Conservation (phyloP, 805 yeast species). For the Lachancea kluyveri region DNA sequence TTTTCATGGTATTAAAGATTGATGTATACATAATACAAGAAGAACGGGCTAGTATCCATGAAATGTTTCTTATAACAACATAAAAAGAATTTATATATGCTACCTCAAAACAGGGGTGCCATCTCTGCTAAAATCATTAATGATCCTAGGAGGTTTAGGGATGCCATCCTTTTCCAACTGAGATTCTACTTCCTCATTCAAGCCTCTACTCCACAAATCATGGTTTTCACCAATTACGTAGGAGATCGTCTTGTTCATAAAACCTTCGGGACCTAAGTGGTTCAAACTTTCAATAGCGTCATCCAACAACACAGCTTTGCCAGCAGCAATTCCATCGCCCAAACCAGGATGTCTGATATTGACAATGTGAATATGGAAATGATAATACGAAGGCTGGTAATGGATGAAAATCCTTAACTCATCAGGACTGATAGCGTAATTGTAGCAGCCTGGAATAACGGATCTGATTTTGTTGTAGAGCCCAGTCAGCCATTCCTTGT, state of each 20-base stretch:
- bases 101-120: no score
- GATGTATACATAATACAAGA: no score
- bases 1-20: no score
- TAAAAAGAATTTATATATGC: no score
- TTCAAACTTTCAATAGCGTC: conserved; percentile 71
- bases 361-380: conserved; percentile 88
- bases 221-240: conserved; percentile 75
- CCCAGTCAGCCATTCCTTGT: conserved; percentile 50
- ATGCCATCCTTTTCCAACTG: conserved; percentile 27
- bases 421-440: conserved; percentile 39
- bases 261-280: conserved; percentile 50
- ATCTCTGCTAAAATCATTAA: conserved; percentile 9
- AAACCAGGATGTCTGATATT: conserved; percentile 63
- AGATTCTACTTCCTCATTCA: conserved; percentile 22
- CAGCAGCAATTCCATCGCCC: conserved; percentile 61
- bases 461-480: conserved; percentile 41
- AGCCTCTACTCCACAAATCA: conserved; percentile 52
- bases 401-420: conserved; percentile 76
- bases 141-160: conserved; percentile 13
- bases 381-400: conserved; percentile 94
- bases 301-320: conserved; percentile 77
- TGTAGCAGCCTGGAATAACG: conserved; percentile 44
- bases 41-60: no score
- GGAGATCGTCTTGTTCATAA: conserved; percentile 48
- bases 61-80: no score